A percentile compares a stretch with the other conserved stretches of the same genome.
Evolutionary conservation across 73 alveolate species (phyloP).

Genomic region (Stentor roeselii): DNA sequence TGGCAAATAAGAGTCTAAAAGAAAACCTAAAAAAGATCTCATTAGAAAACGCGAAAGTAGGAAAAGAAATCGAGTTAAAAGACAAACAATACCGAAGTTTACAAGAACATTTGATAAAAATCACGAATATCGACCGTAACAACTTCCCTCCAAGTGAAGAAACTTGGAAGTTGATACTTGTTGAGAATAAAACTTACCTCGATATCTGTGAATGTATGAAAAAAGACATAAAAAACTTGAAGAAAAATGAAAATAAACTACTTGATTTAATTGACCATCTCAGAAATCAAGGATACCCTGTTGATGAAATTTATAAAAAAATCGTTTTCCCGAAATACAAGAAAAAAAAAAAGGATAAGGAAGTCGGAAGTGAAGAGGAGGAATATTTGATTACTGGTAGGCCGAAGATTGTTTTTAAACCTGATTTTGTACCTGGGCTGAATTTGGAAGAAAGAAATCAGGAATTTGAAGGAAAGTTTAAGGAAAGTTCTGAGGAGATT

Average conservation of each 20-base stretch:
- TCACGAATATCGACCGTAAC: neutral
- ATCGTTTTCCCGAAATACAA: neutral
- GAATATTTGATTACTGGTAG: neutral
- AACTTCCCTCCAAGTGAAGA: neutral
- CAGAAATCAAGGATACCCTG: slow-evolving; percentile 54
- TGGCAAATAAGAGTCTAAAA: neutral
- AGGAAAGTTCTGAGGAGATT: no score
- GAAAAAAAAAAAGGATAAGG: neutral
- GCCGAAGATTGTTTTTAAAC: neutral
- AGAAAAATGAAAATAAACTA: slow-evolving; percentile 42
- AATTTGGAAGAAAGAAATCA: no score
- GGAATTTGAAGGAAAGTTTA: no score
- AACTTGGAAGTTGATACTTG: slow-evolving; percentile 7
- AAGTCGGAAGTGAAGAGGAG: neutral
- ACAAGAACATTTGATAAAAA: neutral
- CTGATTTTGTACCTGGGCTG: slow-evolving; percentile 5
- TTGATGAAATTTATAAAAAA: slow-evolving; percentile 51
- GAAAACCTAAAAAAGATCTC: neutral
- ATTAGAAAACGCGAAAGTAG: neutral
- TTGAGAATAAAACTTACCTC: neutral
- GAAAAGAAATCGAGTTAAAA: neutral
- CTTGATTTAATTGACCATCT: slow-evolving; percentile 43
- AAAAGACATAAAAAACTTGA: neutral
- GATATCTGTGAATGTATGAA: slow-evolving; percentile 11
- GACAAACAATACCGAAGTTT: neutral